Percentiles rank a stretch among this genome's conserved stretches.
Evolutionary conservation across 768 basidiomycete genomes (phyloP).

Genomic region (Termitomyces sp.): DNA sequence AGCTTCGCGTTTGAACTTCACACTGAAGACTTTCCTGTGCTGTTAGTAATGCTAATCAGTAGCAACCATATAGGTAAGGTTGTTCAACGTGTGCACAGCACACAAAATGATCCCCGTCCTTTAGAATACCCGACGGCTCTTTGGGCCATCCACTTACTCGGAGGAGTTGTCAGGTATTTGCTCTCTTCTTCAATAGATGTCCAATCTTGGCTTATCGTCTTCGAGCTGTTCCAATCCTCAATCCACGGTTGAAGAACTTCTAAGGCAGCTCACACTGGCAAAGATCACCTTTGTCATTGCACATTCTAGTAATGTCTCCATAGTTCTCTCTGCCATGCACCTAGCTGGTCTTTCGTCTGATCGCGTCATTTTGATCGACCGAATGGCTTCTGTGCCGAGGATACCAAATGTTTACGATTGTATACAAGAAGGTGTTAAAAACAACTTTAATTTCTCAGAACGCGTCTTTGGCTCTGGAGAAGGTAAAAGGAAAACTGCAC

Average conservation of each 20-base stretch:
- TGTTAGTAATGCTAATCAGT: slow-evolving; percentile 46
- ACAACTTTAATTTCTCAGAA: slow-evolving; percentile 31
- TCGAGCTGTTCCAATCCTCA: slow-evolving; percentile 49
- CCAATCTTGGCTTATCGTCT: not conserved
- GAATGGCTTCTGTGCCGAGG: slow-evolving; percentile 1
- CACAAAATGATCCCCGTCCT: not conserved
- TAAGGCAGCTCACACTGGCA: slow-evolving; percentile 41
- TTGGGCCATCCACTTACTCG: slow-evolving; percentile 48
- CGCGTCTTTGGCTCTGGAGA: slow-evolving; percentile 42
- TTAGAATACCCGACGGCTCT: slow-evolving; percentile 41
- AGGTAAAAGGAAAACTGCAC: slow-evolving; percentile 53
- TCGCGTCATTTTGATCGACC: slow-evolving; percentile 35
- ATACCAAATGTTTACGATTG: slow-evolving; percentile 21
- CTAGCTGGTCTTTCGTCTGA: slow-evolving; percentile 28
- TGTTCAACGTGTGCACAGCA: not conserved
- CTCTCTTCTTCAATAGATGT: not conserved
- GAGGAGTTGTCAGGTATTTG: slow-evolving; percentile 46
- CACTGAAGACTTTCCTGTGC: not conserved
- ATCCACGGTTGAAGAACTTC: slow-evolving; percentile 47
- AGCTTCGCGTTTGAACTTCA: not conserved
- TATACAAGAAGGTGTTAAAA: slow-evolving; percentile 18
- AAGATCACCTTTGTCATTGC: slow-evolving; percentile 38
- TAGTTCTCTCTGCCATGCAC: slow-evolving; percentile 31
- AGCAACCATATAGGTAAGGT: slow-evolving; percentile 47
- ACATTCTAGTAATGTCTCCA: slow-evolving; percentile 33